These are phyloP conservation scores for Fusarium penzigii DNA, from an alignment of 2,329 filamentous ascomycete genomes.

Conservation along the genomic window DNA sequence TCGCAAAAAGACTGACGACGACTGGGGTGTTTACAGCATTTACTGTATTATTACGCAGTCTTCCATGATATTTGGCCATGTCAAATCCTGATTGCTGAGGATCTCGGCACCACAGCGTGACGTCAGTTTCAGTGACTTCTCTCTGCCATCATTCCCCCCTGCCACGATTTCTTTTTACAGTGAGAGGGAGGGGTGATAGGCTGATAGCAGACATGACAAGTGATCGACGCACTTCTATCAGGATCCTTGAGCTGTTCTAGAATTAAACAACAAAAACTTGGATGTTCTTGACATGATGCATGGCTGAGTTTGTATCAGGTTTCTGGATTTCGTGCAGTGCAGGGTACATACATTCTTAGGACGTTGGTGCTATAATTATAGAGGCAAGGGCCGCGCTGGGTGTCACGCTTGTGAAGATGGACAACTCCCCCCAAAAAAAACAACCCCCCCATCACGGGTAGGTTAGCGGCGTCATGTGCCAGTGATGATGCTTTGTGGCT, in stretches of 20 bases:
- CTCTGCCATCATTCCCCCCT: constrained; percentile 6
- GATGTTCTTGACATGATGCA: neutral
- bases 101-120: constrained; percentile 21
- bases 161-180: neutral
- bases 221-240: constrained; percentile 23
- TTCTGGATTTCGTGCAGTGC: neutral
- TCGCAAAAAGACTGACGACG: neutral
- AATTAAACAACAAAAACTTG: neutral
- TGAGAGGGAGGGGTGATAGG: neutral
- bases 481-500: too few species aligned
- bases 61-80: constrained; percentile 21
- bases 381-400: too few species aligned
- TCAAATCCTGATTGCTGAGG: constrained; percentile 32
- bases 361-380: too few species aligned
- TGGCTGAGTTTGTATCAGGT: neutral
- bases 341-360: too few species aligned
- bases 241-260: constrained; percentile 1
- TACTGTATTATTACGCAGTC: too few species aligned
- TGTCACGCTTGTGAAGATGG: too few species aligned
- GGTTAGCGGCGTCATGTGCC: too few species aligned
- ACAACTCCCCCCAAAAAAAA: too few species aligned
- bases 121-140: constrained; percentile 22
- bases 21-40: too few species aligned
- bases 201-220: constrained; percentile 25
- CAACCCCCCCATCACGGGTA: too few species aligned